Base-by-base conservation (phyloP, 345 rosid species). In the Geranium rotundifolium region DNA sequence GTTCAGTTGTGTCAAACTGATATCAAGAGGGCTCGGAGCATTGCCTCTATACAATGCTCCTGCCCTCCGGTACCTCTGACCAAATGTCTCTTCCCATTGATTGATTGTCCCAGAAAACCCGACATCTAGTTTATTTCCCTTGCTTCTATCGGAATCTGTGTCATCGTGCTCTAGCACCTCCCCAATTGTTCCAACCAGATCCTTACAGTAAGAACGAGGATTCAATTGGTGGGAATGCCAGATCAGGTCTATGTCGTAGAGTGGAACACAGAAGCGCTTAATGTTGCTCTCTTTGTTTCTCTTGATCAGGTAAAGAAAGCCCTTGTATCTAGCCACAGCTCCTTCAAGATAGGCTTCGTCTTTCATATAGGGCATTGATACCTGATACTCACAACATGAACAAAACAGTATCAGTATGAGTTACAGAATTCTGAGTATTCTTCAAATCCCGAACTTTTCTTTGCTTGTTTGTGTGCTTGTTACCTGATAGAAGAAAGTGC, bases 191-290 rank as follows among this genome's bases (percentile, higher is more conserved):
- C 75, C 76, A 57, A 23, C 72, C 72, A 84, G 29, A 69, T 90
- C 91, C 63, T 76, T 79, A 69, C 78, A 77, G 77, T 93, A 93
- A 29, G 85, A 72, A 54, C 69, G 67, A 7, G 95, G 89, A 61
- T 86, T 80, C 73, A 90, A 67, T 76, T 90, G 97, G 73, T 90
- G 99, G 29, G 97, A 76, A 57, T 93, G 97, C 99, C 97, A 90
- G 30, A 93, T 86, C 60, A 90, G 86, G 77, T 93, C 97, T 54
- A 93, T 80, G 78, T 93, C 99, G 59, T 87, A 88, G 62, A 97
- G 88, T 5, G 99, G 99, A 56, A 93, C 97, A 70, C 86, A 80
- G 58, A 88, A 87, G 64, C 80, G 64, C n/a, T 56, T 83, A 7
- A 77, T 49, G 39, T 87, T 81, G 60, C 64, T 79, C 73, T 84